These are phyloP conservation scores for Bocquillonia castaneifolia DNA, from an alignment of 441 rosid genomes.

Conservation along the genomic window DNA sequence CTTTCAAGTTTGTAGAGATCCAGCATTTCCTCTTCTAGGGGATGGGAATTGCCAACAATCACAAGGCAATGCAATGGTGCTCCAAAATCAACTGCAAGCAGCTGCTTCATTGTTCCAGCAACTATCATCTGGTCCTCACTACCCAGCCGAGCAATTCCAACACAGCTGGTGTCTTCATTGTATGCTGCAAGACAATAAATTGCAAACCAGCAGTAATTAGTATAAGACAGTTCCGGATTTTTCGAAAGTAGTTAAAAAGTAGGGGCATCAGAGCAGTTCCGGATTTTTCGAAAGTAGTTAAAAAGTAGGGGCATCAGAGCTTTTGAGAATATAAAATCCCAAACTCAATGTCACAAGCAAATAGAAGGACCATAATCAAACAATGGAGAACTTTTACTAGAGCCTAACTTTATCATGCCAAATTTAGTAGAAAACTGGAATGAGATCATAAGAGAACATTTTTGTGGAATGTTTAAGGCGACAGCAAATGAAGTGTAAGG, in stretches of 20 bases:
- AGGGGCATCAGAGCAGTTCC: background rate
- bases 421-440: background rate
- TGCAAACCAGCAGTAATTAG: conserved; percentile 1
- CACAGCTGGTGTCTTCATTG: conserved; percentile 58
- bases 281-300: background rate
- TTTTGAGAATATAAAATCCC: background rate
- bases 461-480: background rate
- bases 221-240: background rate
- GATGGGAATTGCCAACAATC: conserved; percentile 73
- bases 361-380: background rate
- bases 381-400: background rate
- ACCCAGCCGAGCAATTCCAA: conserved; percentile 81
- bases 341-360: background rate
- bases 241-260: background rate
- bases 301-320: background rate
- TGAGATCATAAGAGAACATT: background rate
- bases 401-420: background rate
- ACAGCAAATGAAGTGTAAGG: background rate
- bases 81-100: conserved; percentile 65
- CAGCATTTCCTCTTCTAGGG: conserved; percentile 85
- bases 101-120: conserved; percentile 71
- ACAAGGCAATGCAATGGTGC: conserved; percentile 83
- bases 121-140: conserved; percentile 79
- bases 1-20: conserved; percentile 48
- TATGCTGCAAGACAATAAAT: conserved; percentile 41